These are phyloP conservation scores for Backusella parvicylindrica DNA, from an alignment of 192 early-diverging fungal species.

Conservation along the genomic window DNA sequence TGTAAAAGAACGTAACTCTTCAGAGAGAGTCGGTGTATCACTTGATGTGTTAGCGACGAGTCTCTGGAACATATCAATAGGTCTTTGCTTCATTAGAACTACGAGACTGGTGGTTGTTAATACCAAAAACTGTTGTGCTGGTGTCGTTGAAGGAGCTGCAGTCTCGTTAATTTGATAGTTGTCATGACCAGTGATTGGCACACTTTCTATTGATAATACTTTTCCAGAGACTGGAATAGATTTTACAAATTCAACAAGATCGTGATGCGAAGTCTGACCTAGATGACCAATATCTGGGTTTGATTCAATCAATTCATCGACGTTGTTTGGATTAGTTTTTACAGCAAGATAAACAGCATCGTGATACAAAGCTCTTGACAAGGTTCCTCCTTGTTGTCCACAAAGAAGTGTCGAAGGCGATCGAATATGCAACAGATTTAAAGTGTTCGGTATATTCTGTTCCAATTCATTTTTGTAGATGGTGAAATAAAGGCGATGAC, in stretches of 20 bases:
- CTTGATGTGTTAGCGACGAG: constrained; percentile 36
- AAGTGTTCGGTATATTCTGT: constrained; percentile 42
- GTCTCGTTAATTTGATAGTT: constrained; percentile 59
- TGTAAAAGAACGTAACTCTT: background rate
- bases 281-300: constrained; percentile 65
- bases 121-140: constrained; percentile 64
- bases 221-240: constrained; percentile 68
- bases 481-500: constrained; percentile 74
- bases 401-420: constrained; percentile 55
- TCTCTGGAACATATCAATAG: constrained; percentile 68
- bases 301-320: background rate
- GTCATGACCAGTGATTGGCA: constrained; percentile 15
- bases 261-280: constrained; percentile 19
- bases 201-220: constrained; percentile 77
- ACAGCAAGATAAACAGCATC: constrained; percentile 65
- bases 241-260: constrained; percentile 46
- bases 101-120: constrained; percentile 74
- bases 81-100: constrained; percentile 69
- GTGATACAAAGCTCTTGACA: constrained; percentile 50
- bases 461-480: constrained; percentile 29
- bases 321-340: background rate
- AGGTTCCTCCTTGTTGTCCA: background rate
- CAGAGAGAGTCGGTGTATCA: background rate
- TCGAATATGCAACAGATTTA: constrained; percentile 68
- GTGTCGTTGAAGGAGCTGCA: constrained; percentile 50